phyloP scores from a whole-genome alignment of 108 stramenopile genomes.

The Cyclotella distinguenda region DNA sequence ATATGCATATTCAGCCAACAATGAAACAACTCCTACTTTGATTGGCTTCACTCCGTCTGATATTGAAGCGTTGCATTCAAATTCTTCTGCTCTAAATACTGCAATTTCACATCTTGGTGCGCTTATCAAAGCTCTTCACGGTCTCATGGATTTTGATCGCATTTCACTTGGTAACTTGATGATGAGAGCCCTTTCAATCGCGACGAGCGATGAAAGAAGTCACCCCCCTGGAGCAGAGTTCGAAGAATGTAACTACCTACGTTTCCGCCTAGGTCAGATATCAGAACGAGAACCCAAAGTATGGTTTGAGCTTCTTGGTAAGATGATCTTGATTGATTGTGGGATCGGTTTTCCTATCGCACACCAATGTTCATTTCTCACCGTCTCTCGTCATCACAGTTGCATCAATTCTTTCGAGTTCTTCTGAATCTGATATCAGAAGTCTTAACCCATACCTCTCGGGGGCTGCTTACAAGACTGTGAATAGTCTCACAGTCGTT shows the following conservation, averaged over 20 bases:
- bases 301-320: constrained; percentile 85
- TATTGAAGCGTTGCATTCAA: constrained; percentile 72
- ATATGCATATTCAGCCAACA: constrained; percentile 76
- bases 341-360: not conserved
- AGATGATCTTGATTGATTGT: not conserved
- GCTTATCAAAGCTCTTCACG: constrained; percentile 77
- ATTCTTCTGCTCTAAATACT: constrained; percentile 61
- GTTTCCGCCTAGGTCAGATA: constrained; percentile 86
- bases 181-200: constrained; percentile 83
- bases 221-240: constrained; percentile 59
- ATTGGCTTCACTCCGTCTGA: constrained; percentile 83
- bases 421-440: constrained; percentile 82
- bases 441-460: constrained; percentile 89
- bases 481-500: constrained; percentile 85
- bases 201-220: constrained; percentile 88
- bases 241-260: constrained; percentile 82
- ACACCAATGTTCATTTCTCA: not conserved
- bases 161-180: constrained; percentile 90
- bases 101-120: constrained; percentile 71
- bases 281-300: constrained; percentile 85
- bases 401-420: constrained; percentile 83
- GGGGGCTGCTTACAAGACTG: constrained; percentile 79
- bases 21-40: constrained; percentile 73
- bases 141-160: constrained; percentile 88
- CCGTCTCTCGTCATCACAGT: constrained; percentile 18